phyloP scores from a whole-genome alignment of 805 yeast species.

The Yarrowia bubula region DNA sequence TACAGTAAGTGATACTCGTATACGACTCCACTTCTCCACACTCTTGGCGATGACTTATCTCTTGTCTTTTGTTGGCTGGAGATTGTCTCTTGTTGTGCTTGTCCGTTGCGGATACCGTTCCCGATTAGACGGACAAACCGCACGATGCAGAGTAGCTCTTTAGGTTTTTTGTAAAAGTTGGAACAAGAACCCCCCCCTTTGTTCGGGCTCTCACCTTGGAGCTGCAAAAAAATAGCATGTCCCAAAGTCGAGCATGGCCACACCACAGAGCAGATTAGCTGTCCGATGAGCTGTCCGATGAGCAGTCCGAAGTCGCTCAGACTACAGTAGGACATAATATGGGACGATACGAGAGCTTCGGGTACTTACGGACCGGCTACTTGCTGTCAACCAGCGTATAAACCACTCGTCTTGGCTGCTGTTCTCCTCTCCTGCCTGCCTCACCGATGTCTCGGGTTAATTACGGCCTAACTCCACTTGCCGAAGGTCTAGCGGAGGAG shows the following conservation, averaged over 20 bases:
- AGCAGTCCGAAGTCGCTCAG: no score
- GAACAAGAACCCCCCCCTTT: background rate
- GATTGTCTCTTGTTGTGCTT: background rate
- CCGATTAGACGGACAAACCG: background rate
- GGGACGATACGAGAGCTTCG: no score
- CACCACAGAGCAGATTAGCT: no score
- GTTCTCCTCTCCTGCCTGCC: background rate
- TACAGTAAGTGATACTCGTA: no score
- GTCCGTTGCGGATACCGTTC: slow-evolving; percentile 11
- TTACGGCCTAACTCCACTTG: no score
- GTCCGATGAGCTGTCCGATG: no score
- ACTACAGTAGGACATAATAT: no score
- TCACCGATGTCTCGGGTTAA: background rate
- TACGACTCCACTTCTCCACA: background rate
- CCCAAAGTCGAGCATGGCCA: background rate
- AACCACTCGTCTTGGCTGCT: background rate
- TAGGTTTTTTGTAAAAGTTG: background rate
- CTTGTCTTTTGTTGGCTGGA: background rate
- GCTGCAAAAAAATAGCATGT: background rate
- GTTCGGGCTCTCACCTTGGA: background rate
- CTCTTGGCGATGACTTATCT: background rate
- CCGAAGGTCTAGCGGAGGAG: no score
- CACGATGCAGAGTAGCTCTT: background rate
- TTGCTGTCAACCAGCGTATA: background rate
- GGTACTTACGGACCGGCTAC: no score